Percentiles rank a stretch among this genome's conserved stretches.
Conservation (phyloP, 176 grass and related monocot species). For the Carex cristatella region DNA sequence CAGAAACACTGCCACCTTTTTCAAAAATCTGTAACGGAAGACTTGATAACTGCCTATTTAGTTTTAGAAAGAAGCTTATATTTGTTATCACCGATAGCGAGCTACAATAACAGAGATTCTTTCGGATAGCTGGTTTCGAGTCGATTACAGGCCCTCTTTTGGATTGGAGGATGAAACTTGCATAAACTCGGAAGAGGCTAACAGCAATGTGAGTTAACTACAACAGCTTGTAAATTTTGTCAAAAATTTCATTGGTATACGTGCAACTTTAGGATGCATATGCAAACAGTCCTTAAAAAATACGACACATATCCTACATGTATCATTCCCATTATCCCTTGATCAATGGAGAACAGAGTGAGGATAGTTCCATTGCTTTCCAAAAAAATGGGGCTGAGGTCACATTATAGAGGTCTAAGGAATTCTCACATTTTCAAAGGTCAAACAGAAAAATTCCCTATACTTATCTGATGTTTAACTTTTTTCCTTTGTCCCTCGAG, state of each 20-base stretch:
- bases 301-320: background rate
- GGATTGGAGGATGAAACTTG: conserved; percentile 24
- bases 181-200: conserved; percentile 24
- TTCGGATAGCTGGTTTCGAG: conserved; percentile 50
- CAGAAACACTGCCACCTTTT: background rate
- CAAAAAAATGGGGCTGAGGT: background rate
- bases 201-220: conserved; percentile 14
- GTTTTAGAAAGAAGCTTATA: conserved; percentile 16
- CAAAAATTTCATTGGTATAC: background rate
- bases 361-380: background rate
- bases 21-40: background rate
- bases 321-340: background rate
- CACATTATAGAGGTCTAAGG: too few relatives aligned
- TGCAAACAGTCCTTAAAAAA: background rate
- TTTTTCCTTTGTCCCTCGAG: background rate
- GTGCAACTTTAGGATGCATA: background rate
- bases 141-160: conserved; percentile 29
- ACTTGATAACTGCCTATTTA: background rate
- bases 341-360: background rate
- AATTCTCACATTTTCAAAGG: background rate
- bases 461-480: background rate
- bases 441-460: background rate
- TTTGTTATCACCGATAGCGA: conserved; percentile 33
- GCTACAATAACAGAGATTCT: conserved; percentile 55
- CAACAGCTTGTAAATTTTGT: background rate